phyloP scores from a whole-genome alignment of 805 yeast genomes.

The Scheffersomyces coipomensis region DNA sequence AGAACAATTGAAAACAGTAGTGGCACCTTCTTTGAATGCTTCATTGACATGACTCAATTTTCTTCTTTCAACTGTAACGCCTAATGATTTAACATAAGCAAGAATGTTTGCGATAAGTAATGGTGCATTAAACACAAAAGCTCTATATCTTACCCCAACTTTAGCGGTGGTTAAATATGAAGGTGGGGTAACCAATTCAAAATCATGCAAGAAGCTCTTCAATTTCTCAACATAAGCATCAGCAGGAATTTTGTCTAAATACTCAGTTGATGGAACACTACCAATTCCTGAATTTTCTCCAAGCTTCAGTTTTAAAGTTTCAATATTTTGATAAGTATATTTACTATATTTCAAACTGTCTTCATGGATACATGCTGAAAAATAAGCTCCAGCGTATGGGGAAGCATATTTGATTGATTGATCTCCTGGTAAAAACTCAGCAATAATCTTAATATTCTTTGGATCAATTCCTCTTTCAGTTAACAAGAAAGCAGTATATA shows the following conservation, averaged over 20 bases:
- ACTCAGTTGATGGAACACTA: constrained; percentile 54
- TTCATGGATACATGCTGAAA: constrained; percentile 47
- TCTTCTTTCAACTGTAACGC: constrained; percentile 49
- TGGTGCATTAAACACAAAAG: constrained; percentile 77
- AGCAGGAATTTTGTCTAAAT: constrained; percentile 52
- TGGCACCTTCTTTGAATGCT: constrained; percentile 42
- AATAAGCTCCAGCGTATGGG: constrained; percentile 65
- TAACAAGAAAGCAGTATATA: constrained; percentile 57
- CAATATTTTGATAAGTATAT: constrained; percentile 52
- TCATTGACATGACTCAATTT: constrained; percentile 55
- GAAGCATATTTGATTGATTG: constrained; percentile 71
- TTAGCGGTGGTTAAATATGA: constrained; percentile 51
- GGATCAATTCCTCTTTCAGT: constrained; percentile 40
- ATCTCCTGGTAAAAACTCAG: constrained; percentile 76
- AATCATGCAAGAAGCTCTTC: constrained; percentile 48
- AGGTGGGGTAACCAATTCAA: constrained; percentile 28
- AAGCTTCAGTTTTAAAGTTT: constrained; percentile 38
- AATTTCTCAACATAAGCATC: constrained; percentile 46
- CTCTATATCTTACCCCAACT: constrained; percentile 54
- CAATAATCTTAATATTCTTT: constrained; percentile 52
- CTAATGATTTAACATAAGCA: constrained; percentile 40
- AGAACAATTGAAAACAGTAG: constrained; percentile 69
- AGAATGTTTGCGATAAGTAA: constrained; percentile 50
- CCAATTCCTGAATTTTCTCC: constrained; percentile 59
- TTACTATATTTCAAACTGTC: constrained; percentile 48